Evolutionary conservation across 129 eudicot genomes (phyloP).

Genomic region (Ambrosia trifida): DNA sequence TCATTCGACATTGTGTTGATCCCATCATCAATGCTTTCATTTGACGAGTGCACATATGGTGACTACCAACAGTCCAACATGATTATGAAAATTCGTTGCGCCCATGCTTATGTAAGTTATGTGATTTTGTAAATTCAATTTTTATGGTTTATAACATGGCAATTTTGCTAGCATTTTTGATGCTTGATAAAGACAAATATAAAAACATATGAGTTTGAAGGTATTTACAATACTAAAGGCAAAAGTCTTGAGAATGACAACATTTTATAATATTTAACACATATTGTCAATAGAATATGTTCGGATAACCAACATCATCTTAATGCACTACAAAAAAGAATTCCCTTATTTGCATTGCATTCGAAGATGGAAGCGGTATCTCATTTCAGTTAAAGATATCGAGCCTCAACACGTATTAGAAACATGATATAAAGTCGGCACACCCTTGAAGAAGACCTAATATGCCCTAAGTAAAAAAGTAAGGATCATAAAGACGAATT

Average conservation of each 20-base stretch:
- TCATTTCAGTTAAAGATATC: neutral
- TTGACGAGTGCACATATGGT: slow-evolving; percentile 7
- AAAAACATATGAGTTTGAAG: neutral
- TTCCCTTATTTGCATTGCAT: slow-evolving; percentile 21
- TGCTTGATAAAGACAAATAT: slow-evolving; percentile 18
- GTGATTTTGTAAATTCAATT: neutral
- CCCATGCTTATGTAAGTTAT: slow-evolving; percentile 1
- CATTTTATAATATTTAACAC: neutral
- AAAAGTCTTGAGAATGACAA: neutral
- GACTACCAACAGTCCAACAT: neutral
- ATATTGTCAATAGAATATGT: slow-evolving; percentile 20
- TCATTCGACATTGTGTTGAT: slow-evolving; percentile 22
- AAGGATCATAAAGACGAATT: slow-evolving; percentile 10
- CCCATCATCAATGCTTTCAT: slow-evolving; percentile 12
- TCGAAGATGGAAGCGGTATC: slow-evolving; percentile 15
- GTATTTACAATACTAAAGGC: no score
- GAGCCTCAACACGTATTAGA: slow-evolving; percentile 19
- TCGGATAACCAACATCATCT: slow-evolving; percentile 20
- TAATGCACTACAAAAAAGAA: slow-evolving; percentile 22
- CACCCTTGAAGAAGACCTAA: slow-evolving; percentile 21
- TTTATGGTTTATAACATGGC: neutral
- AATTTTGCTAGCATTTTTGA: neutral
- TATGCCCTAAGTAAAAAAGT: slow-evolving; percentile 24
- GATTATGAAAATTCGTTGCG: neutral
- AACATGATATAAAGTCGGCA: slow-evolving; percentile 9